Base-by-base conservation (phyloP, 306 rosid genomes). In the Bauhinia variegata region DNA sequence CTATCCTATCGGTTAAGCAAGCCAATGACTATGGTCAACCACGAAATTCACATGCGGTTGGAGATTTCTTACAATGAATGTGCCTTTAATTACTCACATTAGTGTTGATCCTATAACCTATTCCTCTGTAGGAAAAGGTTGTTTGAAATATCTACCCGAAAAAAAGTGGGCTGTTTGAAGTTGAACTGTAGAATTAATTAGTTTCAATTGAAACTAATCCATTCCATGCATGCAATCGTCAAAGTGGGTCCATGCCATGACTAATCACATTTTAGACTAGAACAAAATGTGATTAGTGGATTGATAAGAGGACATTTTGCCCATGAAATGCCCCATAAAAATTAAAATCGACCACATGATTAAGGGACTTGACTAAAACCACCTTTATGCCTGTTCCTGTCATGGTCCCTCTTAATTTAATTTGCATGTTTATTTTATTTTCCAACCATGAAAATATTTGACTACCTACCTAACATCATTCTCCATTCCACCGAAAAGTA, bases 1-100 rank as follows among this genome's bases (percentile, higher is more conserved):
- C 56, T 76, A 17, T 53, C 75, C 77, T 43, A 60, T 54, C 31
- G 57, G 82, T 66, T 70, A 76, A 65, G 85, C 18, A 36, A 36
- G 41, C 41, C 57, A 72, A 3, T 55, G 57, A 37, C 32, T 18
- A 7, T 16, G 48, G 75, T 78, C 76, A 81, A 75, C 34, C 64
- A 58, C 63, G 57, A 67, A 50, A 71, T 49, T 71, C 69, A 73
- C 63, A 55, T 23, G 80, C 49, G 54, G 8, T 13, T 32, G 8
- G 32, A 12, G 11, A 31, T 28, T 28, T 41, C 49, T 43, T 60
- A n/a, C 53, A 19, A 54, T 14, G 14, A 60, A 63, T 14, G 8
- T 73, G 50, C 16, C 77, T 65, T 65, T 53, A n/a, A 11, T 41
- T 36, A 23, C 28, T 36, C 41, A 7, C 38, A 3, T 34, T 7